Conservation (phyloP, 805 yeast species). For the Phaffomyces thermotolerans region DNA sequence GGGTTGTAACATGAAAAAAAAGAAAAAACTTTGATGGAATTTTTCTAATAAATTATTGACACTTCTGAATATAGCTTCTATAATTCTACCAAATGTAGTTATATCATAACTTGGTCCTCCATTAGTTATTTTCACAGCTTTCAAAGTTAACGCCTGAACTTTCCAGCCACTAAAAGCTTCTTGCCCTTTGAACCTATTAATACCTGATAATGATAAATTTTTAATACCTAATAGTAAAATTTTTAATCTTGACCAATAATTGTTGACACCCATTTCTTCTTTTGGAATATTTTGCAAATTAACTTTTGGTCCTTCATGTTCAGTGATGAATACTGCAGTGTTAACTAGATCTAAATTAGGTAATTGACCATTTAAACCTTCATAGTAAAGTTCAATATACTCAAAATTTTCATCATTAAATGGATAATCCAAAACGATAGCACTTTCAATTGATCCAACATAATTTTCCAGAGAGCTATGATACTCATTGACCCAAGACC, state of each 20-base stretch:
- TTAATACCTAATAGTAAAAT: constrained; percentile 60
- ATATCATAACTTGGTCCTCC: constrained; percentile 58
- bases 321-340: constrained; percentile 64
- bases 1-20: constrained; percentile 77
- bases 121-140: constrained; percentile 35
- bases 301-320: constrained; percentile 68
- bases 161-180: constrained; percentile 97
- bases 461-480: constrained; percentile 67
- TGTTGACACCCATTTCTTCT: constrained; percentile 37
- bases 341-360: constrained; percentile 91
- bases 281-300: constrained; percentile 55
- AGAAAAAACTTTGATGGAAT: constrained; percentile 95
- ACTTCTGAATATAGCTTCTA: constrained; percentile 82
- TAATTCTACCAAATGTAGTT: constrained; percentile 84
- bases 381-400: constrained; percentile 66
- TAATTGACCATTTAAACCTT: constrained; percentile 90
- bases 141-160: constrained; percentile 79
- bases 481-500: constrained; percentile 92
- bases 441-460: constrained; percentile 92
- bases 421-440: constrained; percentile 76
- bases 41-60: constrained; percentile 90
- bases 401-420: constrained; percentile 60
- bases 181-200: constrained; percentile 56
- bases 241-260: constrained; percentile 48
- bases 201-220: constrained; percentile 65